These are phyloP conservation scores for Fistulifera pelliculosa DNA, from an alignment of 108 stramenopile species.

Conservation along the genomic window DNA sequence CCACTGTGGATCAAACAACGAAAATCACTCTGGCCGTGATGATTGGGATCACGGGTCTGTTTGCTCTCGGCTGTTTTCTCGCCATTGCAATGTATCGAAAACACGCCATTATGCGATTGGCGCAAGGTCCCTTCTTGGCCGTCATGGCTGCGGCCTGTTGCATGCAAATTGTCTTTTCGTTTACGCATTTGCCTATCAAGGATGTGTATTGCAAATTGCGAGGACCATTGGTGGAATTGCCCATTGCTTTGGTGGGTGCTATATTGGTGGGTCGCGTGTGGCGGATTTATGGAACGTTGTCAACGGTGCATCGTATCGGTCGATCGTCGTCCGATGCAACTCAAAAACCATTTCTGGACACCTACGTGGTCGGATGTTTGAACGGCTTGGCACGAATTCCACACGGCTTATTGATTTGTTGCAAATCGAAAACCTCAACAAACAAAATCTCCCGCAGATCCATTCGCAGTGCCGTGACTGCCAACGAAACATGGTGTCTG, in stretches of 20 bases:
- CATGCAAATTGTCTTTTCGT: constrained; percentile 2
- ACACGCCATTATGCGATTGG: constrained; percentile 19
- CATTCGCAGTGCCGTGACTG: constrained; percentile 8
- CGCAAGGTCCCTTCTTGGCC: constrained; percentile 17
- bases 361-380: too few relatives aligned
- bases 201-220: constrained; percentile 6
- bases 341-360: too few relatives aligned
- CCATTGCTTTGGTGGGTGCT: constrained; percentile 12
- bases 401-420: too few relatives aligned
- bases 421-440: too few relatives aligned
- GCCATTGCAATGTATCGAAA: constrained; percentile 8
- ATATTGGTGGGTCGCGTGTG: constrained; percentile 23
- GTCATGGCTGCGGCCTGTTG: constrained; percentile 1
- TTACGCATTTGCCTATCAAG: constrained; percentile 7
- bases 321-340: neutral
- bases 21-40: constrained; percentile 4
- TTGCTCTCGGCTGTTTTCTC: constrained; percentile 3
- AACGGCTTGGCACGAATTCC: too few relatives aligned
- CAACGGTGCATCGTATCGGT: constrained; percentile 7
- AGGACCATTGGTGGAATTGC: constrained; percentile 12
- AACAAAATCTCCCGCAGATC: too few relatives aligned
- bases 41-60: constrained; percentile 7
- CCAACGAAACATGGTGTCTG: constrained; percentile 6
- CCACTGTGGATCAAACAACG: neutral
- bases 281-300: constrained; percentile 17